phyloP scores from a whole-genome alignment of 2,329 filamentous ascomycete species.

The Hypoxylon sp. region DNA sequence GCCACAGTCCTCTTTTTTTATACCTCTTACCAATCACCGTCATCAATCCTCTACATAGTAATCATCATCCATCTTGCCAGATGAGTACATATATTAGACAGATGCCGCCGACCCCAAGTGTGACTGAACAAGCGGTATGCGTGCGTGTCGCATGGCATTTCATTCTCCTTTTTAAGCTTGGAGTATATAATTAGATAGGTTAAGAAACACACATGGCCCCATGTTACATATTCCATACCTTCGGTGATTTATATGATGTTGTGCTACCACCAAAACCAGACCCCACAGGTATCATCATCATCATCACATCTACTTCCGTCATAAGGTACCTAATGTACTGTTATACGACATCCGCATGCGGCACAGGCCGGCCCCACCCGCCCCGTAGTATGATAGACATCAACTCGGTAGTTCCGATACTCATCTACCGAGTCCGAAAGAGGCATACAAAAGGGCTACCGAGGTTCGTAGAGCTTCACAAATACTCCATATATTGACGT shows the following conservation, averaged over 20 bases:
- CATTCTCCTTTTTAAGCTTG: background rate
- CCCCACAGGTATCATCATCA: background rate
- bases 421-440: slow-evolving; percentile 22
- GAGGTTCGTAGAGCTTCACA: background rate
- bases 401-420: background rate
- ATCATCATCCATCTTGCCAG: slow-evolving; percentile 4
- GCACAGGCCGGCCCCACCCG: slow-evolving; percentile 17
- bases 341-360: slow-evolving; percentile 17
- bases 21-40: slow-evolving; percentile 14
- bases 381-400: slow-evolving; percentile 7
- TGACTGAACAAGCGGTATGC: slow-evolving; percentile 23
- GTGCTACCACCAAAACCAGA: background rate
- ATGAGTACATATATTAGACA: slow-evolving; percentile 4
- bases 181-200: slow-evolving; percentile 11
- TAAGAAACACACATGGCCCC: background rate
- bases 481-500: background rate
- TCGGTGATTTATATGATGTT: background rate
- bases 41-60: background rate
- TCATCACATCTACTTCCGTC: background rate
- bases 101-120: background rate
- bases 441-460: background rate
- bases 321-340: too few species aligned
- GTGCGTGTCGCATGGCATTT: slow-evolving; percentile 10
- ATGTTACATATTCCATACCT: background rate
- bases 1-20: background rate